These are phyloP conservation scores for Dianthus caryophyllus DNA, from an alignment of 148 eudicot genomes.

Conservation along the genomic window DNA sequence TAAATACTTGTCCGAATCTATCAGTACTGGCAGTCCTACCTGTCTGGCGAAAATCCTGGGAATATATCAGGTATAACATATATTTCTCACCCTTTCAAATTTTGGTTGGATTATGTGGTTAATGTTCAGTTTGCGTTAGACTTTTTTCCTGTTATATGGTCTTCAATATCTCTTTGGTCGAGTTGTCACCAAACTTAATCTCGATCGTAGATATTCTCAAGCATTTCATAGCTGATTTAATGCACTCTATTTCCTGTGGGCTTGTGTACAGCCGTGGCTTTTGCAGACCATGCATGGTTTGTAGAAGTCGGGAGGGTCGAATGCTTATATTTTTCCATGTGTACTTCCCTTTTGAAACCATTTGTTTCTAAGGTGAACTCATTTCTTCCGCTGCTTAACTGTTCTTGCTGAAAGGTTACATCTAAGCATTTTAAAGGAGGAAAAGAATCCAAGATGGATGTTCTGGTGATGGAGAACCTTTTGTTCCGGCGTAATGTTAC, in stretches of 20 bases:
- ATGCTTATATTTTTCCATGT: not conserved
- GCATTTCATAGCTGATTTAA: not conserved
- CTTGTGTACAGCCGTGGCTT: not conserved
- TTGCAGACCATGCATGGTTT: conserved; percentile 2
- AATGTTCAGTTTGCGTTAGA: not conserved
- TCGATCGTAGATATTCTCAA: not conserved
- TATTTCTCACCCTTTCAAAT: not conserved
- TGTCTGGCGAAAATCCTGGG: conserved; percentile 94
- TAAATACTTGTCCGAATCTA: conserved; percentile 73
- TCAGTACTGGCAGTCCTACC: conserved; percentile 64
- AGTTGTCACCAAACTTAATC: not conserved
- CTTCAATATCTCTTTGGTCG: not conserved
- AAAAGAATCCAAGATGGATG: conserved; percentile 66
- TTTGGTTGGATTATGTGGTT: not conserved
- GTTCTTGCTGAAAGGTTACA: conserved; percentile 40
- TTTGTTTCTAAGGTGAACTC: not conserved
- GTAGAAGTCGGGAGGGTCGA: not conserved
- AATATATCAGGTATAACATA: conserved; percentile 74
- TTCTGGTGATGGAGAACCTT: conserved; percentile 78
- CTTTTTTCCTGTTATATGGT: not conserved
- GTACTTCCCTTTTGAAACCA: not conserved
- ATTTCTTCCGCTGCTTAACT: not conserved
- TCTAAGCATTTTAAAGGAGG: conserved; percentile 71
- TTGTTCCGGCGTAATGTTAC: conserved; percentile 50
- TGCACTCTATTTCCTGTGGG: not conserved